Conservation (phyloP, 176 grass and related monocot species). For the Urochloa ruziziensis region DNA sequence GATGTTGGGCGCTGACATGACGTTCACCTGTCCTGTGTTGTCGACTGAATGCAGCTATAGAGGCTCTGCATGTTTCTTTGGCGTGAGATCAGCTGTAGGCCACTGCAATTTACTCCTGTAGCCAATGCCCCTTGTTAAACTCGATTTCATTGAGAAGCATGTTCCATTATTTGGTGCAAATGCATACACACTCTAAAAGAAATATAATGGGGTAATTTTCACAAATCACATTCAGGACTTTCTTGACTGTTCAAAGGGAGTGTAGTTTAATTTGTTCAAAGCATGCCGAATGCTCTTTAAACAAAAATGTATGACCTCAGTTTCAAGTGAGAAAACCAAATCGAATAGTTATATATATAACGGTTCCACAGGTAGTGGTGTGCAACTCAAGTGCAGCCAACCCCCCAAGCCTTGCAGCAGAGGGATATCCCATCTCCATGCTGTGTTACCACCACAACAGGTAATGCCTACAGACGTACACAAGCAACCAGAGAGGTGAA, state of each 20-base stretch:
- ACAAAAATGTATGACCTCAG: constrained; percentile 3
- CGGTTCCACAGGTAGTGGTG: constrained; percentile 25
- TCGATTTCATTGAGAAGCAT: background rate
- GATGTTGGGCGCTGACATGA: background rate
- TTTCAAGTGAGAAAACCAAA: background rate
- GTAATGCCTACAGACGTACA: background rate
- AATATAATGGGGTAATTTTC: background rate
- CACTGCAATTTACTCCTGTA: background rate
- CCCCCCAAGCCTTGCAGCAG: constrained; percentile 7
- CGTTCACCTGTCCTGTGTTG: background rate
- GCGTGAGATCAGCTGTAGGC: background rate
- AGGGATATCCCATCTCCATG: constrained; percentile 16
- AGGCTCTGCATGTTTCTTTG: background rate
- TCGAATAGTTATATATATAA: constrained; percentile 20
- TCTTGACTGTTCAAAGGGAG: background rate
- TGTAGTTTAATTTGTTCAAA: constrained; percentile 29
- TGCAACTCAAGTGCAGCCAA: constrained; percentile 38
- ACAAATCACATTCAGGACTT: background rate
- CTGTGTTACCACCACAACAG: constrained; percentile 14
- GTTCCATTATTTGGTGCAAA: background rate
- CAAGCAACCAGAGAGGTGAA: constrained; percentile 2
- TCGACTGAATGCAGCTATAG: background rate
- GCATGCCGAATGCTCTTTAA: constrained; percentile 24
- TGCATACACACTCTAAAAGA: background rate
- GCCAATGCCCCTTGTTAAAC: background rate